A percentile compares a stretch with the other conserved stretches of the same genome.
phyloP scores from a whole-genome alignment of 208 protist species.

The Wallacemonas rigidus region DNA sequence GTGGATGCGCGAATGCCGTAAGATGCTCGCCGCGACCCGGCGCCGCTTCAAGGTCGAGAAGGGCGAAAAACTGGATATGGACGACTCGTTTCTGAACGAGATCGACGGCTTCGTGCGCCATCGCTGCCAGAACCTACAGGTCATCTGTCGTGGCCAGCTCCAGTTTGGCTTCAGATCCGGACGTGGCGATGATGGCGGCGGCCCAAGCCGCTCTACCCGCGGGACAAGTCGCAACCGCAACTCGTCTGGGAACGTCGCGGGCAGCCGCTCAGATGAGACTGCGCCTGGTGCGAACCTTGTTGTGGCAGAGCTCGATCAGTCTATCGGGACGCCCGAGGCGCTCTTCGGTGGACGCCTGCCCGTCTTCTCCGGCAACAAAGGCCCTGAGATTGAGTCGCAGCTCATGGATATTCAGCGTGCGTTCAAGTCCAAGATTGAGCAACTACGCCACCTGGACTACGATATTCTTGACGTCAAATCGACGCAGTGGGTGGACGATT shows the following conservation, averaged over 20 bases:
- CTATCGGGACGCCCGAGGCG: constrained; percentile 29
- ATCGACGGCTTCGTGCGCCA: constrained; percentile 98
- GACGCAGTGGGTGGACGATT: constrained; percentile 97
- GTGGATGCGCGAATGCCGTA: constrained; percentile 92
- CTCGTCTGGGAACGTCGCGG: constrained; percentile 19
- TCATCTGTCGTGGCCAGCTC: constrained; percentile 96
- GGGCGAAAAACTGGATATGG: constrained; percentile 91
- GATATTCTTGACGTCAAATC: constrained; percentile 98
- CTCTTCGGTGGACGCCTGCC: constrained; percentile 84
- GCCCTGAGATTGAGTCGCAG: constrained; percentile 94
- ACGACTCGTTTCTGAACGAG: constrained; percentile 95
- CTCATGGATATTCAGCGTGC: constrained; percentile 95
- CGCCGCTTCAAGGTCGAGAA: constrained; percentile 80
- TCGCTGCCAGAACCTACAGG: constrained; percentile 95
- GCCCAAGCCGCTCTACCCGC: constrained; percentile 18
- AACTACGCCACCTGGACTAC: constrained; percentile 92
- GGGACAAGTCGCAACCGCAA: constrained; percentile 26
- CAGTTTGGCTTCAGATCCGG: constrained; percentile 94
- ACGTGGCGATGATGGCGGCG: constrained; percentile 20
- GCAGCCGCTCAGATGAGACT: constrained; percentile 27
- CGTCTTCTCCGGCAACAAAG: constrained; percentile 94
- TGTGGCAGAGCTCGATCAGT: constrained; percentile 71
- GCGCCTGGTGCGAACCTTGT: constrained; percentile 43
- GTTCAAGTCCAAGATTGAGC: constrained; percentile 92
- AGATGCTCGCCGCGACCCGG: constrained; percentile 84